These are phyloP conservation scores for Huntiella abstrusa DNA, from an alignment of 2,329 filamentous ascomycete genomes.

Conservation along the genomic window DNA sequence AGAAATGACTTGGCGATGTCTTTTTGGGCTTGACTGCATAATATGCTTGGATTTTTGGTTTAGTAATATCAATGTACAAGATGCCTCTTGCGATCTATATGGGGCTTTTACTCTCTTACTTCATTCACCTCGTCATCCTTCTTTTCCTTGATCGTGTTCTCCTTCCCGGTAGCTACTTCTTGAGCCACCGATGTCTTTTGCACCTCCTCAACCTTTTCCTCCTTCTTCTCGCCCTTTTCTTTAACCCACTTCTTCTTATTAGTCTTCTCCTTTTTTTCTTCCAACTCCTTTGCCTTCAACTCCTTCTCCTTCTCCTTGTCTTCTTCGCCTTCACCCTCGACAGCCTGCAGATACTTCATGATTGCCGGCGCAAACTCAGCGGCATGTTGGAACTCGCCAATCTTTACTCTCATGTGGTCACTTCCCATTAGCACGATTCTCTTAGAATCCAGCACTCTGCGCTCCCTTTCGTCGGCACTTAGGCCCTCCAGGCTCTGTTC, in stretches of 20 bases:
- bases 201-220: not conserved
- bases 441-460: constrained; percentile 27
- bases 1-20: not conserved
- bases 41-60: no score
- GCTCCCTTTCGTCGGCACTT: constrained; percentile 14
- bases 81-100: not conserved
- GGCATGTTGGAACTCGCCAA: constrained; percentile 51
- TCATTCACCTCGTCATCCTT: not conserved
- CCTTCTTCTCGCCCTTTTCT: not conserved
- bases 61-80: no score
- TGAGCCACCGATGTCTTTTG: not conserved
- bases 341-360: constrained; percentile 28
- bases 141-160: not conserved
- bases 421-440: constrained; percentile 51
- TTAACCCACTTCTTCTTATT: not conserved
- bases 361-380: constrained; percentile 43
- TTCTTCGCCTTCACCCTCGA: constrained; percentile 1
- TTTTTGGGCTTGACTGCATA: no score
- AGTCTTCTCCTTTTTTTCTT: not conserved
- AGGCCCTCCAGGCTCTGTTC: constrained; percentile 15
- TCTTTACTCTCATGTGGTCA: constrained; percentile 57
- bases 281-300: not conserved
- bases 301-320: not conserved
- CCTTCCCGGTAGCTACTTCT: not conserved
- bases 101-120: not conserved